phyloP scores from a whole-genome alignment of 495 filamentous ascomycete genomes.

The Cercophora sp. region DNA sequence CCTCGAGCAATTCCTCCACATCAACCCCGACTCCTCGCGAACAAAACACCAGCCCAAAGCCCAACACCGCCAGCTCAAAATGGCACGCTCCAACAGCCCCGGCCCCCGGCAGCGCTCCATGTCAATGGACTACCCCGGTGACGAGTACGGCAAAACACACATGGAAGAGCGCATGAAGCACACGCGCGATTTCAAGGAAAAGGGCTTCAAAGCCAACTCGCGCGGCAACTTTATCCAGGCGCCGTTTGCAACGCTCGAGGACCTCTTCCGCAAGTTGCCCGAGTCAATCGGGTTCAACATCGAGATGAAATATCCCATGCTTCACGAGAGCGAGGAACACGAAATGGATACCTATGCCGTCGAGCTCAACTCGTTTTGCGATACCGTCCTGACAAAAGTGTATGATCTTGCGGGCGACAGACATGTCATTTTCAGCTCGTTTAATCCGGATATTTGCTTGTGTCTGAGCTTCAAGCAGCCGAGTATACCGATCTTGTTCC shows the following conservation, averaged over 20 bases:
- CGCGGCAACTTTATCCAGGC: slow-evolving; percentile 91
- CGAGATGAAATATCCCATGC: slow-evolving; percentile 99
- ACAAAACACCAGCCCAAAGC: slow-evolving; percentile 9
- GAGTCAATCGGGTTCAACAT: slow-evolving; percentile 90
- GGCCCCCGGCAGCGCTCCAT: slow-evolving; percentile 42
- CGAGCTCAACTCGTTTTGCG: slow-evolving; percentile 95
- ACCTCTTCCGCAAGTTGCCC: slow-evolving; percentile 83
- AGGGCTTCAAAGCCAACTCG: slow-evolving; percentile 92
- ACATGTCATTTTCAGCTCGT: slow-evolving; percentile 91
- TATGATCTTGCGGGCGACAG: slow-evolving; percentile 66
- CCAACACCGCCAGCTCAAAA: slow-evolving; percentile 26
- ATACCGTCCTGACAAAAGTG: slow-evolving; percentile 83
- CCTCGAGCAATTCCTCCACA: slow-evolving; percentile 87
- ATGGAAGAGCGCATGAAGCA: slow-evolving; percentile 94
- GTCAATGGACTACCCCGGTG: slow-evolving; percentile 35
- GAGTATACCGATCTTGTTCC: slow-evolving; percentile 88
- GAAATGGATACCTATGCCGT: slow-evolving; percentile 98
- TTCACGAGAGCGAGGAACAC: slow-evolving; percentile 86
- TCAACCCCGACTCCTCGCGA: slow-evolving; percentile 55
- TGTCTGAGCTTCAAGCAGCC: slow-evolving; percentile 93
- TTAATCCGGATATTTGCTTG: slow-evolving; percentile 95
- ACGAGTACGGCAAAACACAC: slow-evolving; percentile 36
- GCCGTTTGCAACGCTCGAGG: slow-evolving; percentile 90
- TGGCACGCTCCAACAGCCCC: slow-evolving; percentile 31
- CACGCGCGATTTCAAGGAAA: slow-evolving; percentile 82